Evolutionary conservation across 2,329 filamentous ascomycete genomes (phyloP).

Genomic region (Ustulina deusta): DNA sequence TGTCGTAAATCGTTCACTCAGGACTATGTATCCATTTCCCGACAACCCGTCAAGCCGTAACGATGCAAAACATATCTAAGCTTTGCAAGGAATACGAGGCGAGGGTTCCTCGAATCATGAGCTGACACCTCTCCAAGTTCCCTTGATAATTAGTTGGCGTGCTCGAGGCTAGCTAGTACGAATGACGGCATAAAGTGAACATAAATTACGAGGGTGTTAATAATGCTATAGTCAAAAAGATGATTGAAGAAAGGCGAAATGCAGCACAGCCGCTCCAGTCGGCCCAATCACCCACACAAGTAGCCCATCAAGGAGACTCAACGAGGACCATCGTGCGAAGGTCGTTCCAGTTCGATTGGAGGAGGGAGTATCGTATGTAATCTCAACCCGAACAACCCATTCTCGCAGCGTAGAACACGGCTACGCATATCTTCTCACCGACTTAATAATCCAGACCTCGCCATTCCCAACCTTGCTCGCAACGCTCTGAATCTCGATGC

Average conservation of each 20-base stretch:
- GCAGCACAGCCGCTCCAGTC: background rate
- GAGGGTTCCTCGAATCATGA: background rate
- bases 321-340: background rate
- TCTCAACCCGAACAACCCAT: background rate
- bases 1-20: background rate
- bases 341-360: too few relatives aligned
- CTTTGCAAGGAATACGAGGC: too few relatives aligned
- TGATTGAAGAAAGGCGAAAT: background rate
- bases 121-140: too few relatives aligned
- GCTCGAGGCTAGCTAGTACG: background rate
- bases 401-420: background rate
- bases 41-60: background rate
- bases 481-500: slow-evolving; percentile 80
- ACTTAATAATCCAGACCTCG: slow-evolving; percentile 82
- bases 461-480: slow-evolving; percentile 86
- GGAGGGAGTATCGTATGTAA: background rate
- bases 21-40: background rate
- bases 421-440: slow-evolving; percentile 61
- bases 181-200: background rate
- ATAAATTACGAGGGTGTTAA: background rate
- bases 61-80: too few relatives aligned
- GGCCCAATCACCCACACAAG: background rate
- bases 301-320: background rate
- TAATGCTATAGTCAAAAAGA: background rate
- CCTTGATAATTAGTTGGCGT: too few relatives aligned